Base-by-base conservation (phyloP, 2,329 filamentous ascomycete genomes). In the Didymella keratinophila region DNA sequence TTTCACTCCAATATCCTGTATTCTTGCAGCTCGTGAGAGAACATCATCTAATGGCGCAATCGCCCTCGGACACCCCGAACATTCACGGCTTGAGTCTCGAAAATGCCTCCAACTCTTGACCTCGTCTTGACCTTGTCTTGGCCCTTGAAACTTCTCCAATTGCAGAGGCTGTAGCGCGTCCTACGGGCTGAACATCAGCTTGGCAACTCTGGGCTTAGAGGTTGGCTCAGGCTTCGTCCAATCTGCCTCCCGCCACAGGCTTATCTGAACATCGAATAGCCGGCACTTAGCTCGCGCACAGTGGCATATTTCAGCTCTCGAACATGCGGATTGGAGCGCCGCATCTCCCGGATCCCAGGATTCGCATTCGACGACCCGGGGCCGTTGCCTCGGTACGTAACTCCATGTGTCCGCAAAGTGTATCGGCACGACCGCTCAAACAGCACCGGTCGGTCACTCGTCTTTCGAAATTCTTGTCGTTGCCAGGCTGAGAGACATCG, bases 181-280 rank as follows among this genome's bases (percentile, higher is more conserved):
- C 56, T 55, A 50, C 60, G 58, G 61, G 61, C 56, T 50, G 42
- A 47, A 32, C 47, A 41, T 42, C 28, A 43, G 42, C 70, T 76
- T 76, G 73, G 72, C 72, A 57, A 52, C 42, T 60, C 71, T 72
- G 51, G 69, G 70, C 66, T 56, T 54, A 42, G 61, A 62, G 52
- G 60, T 62, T 66, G 61, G 68, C 64, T 53, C 46, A 64, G 53
- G 63, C 64, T 71, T 69, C 60, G 53, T 46, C 48, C 50, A 60
- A 28, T 56, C 60, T 47, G 53, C 65, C 44, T 55, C 52, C 58
- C 64, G 64, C 62, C 64, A 68, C 63, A 67, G 66, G 66, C 69
- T 72, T 73, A 66, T 71, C 59, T 71, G 44, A 46, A 60, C 61
- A 27, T 59, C 55, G 61, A 52, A 58, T 45, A 51, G 56, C 44